A percentile compares a stretch with the other conserved stretches of the same genome.
phyloP scores from a whole-genome alignment of 73 alveolate genomes.

The Paramecium bursaria region DNA sequence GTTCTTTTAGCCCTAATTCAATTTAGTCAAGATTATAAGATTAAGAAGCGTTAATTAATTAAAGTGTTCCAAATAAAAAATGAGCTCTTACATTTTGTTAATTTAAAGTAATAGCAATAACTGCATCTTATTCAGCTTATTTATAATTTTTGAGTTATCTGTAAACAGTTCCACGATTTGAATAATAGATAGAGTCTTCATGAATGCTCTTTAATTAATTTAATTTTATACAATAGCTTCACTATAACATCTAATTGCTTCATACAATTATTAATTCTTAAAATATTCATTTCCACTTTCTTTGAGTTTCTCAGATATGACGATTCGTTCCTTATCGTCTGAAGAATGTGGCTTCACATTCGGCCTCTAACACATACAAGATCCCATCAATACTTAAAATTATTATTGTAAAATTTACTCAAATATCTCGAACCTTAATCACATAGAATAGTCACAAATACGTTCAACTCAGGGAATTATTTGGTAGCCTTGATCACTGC shows the following conservation, averaged over 20 bases:
- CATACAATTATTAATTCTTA: slow-evolving; percentile 11
- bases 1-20: not conserved
- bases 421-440: slow-evolving; percentile 72
- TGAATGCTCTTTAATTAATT: not conserved
- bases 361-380: too few species aligned
- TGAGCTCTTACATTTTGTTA: slow-evolving; percentile 23
- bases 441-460: slow-evolving; percentile 59
- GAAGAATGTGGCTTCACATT: too few species aligned
- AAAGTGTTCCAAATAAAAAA: slow-evolving; percentile 9
- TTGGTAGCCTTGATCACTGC: slow-evolving; percentile 78
- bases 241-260: slow-evolving; percentile 22
- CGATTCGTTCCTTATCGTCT: slow-evolving; percentile 7
- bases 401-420: slow-evolving; percentile 71
- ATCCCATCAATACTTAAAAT: too few species aligned
- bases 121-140: slow-evolving; percentile 4
- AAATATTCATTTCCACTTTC: slow-evolving; percentile 9
- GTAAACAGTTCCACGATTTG: slow-evolving; percentile 47
- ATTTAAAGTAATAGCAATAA: not conserved
- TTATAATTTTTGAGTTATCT: not conserved
- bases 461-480: slow-evolving; percentile 45
- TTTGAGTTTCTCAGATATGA: not conserved
- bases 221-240: slow-evolving; percentile 30
- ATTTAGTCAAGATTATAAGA: not conserved
- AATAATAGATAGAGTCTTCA: slow-evolving; percentile 40
- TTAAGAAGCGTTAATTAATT: not conserved